Percentiles rank a stretch among this genome's conserved stretches.
Conservation (phyloP, 305 asterid genomes). For the Ilex paraguariensis region DNA sequence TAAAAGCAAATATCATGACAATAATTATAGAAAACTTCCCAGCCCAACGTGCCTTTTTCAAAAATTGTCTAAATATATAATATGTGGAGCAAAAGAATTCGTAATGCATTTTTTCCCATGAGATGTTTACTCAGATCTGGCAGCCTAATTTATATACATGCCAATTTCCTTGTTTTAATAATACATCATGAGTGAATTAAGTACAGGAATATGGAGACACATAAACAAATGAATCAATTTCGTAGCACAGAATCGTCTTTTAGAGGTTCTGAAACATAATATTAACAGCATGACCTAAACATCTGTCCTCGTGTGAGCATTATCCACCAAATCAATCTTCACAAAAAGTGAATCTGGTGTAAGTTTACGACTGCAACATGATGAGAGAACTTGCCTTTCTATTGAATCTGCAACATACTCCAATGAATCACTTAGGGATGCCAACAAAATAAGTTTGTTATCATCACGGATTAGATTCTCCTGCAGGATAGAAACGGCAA, state of each 20-base stretch:
- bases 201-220: not conserved
- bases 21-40: no score
- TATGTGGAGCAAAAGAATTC: no score
- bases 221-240: not conserved
- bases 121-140: no score
- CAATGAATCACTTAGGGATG: conserved; percentile 96
- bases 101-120: no score
- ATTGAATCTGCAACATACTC: conserved; percentile 96
- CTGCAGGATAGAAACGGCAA: conserved; percentile 37
- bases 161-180: no score
- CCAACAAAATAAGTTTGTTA: conserved; percentile 86
- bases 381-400: conserved; percentile 66
- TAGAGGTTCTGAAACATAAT: no score
- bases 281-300: not conserved
- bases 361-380: conserved; percentile 14
- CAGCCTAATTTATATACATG: no score
- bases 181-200: no score
- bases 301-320: not conserved
- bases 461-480: conserved; percentile 97
- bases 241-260: not conserved
- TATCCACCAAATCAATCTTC: not conserved
- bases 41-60: no score
- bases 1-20: no score
- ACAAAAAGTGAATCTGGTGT: conserved; percentile 12
- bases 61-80: no score